Evolutionary conservation across 805 yeast species (phyloP), one percentile per base, ranked within the genome.

Genomic region (Candida xyloterini): DNA sequence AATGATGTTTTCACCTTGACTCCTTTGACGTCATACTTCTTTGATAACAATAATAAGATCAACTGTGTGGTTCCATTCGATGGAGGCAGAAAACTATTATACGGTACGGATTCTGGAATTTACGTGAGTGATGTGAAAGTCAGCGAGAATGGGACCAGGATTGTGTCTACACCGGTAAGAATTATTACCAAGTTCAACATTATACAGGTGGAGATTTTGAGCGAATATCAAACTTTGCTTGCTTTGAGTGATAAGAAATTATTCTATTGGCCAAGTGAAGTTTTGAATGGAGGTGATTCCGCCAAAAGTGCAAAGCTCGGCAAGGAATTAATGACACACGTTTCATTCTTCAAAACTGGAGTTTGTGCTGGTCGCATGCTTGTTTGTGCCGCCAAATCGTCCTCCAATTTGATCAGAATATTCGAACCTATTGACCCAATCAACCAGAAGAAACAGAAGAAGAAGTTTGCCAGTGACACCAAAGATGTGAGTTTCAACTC

Each of bases 11-110:
- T 84, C 61, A 81, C 93, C 1, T 67, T 83, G 47, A 79, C 81
- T 13, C 83, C 88, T 45, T 71, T 87, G 40, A 85, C 84, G 48
- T 81, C 87, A 16, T 72, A 84, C 45, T 78, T 79, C 54, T 90
- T 90, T 62, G 88, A 79, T 48, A 78, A 80, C 34, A 72, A 71
- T 15, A 79, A 90, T 56, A 77, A 84, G 45, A 85, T 91, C 52
- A 89, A 87, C 57, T 89, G 97, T 68, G 91, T 89, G 21, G 89
- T 85, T 27, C 95, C 96, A 24, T 84, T 86, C 60, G 95, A 93
- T 57, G 96, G 96, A 38, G 98, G 98, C 15, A 76, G 95, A 48
- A 86, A 90, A 57, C 66, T 90, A 48, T 61, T 93, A 25, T 90
- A 86, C 56, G 98, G 98, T 30, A 89, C 98, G 0, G 95, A 88